These are phyloP conservation scores for Clarireedia sp. DNA, from an alignment of 2,329 filamentous ascomycete genomes.

Conservation along the genomic window DNA sequence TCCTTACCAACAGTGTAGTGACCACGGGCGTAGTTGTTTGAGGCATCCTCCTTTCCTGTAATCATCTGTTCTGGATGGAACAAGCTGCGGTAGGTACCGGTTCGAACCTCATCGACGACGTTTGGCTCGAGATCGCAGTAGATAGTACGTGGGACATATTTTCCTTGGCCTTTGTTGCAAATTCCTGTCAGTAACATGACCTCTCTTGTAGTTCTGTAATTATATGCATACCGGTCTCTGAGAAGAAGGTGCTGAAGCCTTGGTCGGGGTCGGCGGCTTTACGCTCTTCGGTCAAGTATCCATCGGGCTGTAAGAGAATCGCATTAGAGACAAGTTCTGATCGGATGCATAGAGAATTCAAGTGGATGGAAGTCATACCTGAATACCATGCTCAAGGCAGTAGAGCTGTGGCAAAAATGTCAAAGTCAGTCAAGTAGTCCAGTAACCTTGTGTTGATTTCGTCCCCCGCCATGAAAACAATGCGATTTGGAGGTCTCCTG, in stretches of 20 bases:
- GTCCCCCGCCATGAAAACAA: neutral
- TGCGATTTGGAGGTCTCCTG: conserved; percentile 9
- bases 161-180: conserved; percentile 45
- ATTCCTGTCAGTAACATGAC: conserved; percentile 22
- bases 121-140: conserved; percentile 60
- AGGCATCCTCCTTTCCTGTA: conserved; percentile 61
- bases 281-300: conserved; percentile 96
- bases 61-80: conserved; percentile 61
- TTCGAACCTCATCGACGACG: conserved; percentile 61
- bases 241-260: conserved; percentile 99
- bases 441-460: neutral
- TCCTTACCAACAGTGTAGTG: conserved; percentile 65
- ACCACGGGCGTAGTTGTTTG: conserved; percentile 62
- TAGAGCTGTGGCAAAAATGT: conserved; percentile 63
- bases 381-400: conserved; percentile 99
- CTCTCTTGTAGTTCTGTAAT: conserved; percentile 17
- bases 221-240: conserved; percentile 77
- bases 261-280: conserved; percentile 89
- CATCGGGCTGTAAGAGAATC: conserved; percentile 66
- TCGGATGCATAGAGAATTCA: neutral
- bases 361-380: conserved; percentile 55
- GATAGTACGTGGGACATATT: conserved; percentile 62
- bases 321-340: conserved; percentile 28
- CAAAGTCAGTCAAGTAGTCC: conserved; percentile 18
- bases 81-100: conserved; percentile 52